These are phyloP conservation scores for Lathyrus oleraceus DNA, from an alignment of 306 rosid species.

Conservation along the genomic window DNA sequence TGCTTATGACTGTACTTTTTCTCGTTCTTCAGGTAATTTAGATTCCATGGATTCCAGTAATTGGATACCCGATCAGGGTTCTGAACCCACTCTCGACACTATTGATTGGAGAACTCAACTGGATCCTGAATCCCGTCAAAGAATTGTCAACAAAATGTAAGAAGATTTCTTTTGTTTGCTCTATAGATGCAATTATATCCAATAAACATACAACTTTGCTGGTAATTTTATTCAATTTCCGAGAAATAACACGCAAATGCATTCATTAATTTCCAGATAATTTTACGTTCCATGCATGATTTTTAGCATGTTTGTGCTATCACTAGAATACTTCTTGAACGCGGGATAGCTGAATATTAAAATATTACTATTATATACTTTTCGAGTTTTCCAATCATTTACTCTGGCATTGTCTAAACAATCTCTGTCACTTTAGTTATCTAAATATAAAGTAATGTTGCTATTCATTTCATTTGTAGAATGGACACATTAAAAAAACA, in stretches of 20 bases:
- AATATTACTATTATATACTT: too few relatives aligned
- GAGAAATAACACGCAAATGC: too few relatives aligned
- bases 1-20: too few relatives aligned
- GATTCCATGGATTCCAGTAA: slow-evolving; percentile 45
- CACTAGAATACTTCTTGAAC: too few relatives aligned
- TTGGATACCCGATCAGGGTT: slow-evolving; percentile 50
- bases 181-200: neutral
- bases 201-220: too few relatives aligned
- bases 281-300: slow-evolving; percentile 8
- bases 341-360: too few relatives aligned
- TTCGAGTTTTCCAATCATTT: neutral
- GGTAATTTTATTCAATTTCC: too few relatives aligned
- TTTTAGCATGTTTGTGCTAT: slow-evolving; percentile 15
- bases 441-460: neutral
- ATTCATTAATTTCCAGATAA: too few relatives aligned
- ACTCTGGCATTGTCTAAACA: neutral
- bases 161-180: slow-evolving; percentile 25
- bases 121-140: slow-evolving; percentile 45
- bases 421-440: slow-evolving; percentile 6
- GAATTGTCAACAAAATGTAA: slow-evolving; percentile 58
- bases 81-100: slow-evolving; percentile 42
- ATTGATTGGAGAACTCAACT: slow-evolving; percentile 56
- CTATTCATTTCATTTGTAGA: slow-evolving; percentile 45
- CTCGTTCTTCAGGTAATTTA: neutral
- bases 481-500: slow-evolving; percentile 71